phyloP scores from a whole-genome alignment of 1,284 basidiomycete species.

The Megacollybia platyphylla region DNA sequence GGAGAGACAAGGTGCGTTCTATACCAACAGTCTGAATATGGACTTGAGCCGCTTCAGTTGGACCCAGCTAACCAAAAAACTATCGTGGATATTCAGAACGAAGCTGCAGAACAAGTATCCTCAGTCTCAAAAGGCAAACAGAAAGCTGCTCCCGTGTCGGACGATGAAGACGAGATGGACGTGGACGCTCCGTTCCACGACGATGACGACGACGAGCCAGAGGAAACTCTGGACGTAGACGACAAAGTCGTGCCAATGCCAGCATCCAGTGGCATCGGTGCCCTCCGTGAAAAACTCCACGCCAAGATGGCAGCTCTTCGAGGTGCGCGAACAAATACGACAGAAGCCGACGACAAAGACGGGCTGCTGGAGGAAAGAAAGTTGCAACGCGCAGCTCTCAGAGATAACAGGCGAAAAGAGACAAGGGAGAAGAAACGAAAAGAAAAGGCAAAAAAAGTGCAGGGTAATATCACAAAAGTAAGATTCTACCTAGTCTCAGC shows the following conservation, averaged over 20 bases:
- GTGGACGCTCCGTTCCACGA: constrained; percentile 20
- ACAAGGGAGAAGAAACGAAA: constrained; percentile 67
- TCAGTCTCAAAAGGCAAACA: constrained; percentile 28
- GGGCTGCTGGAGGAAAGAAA: constrained; percentile 73
- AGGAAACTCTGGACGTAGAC: constrained; percentile 12
- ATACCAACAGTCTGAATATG: background rate
- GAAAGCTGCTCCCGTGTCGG: constrained; percentile 23
- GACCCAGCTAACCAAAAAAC: constrained; percentile 84
- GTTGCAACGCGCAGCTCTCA: constrained; percentile 62
- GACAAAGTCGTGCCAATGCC: constrained; percentile 53
- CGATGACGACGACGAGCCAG: constrained; percentile 14
- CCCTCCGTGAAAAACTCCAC: constrained; percentile 71
- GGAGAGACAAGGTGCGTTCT: constrained; percentile 63
- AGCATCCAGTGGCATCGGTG: constrained; percentile 48
- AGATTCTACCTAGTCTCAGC: background rate
- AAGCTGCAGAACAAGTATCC: constrained; percentile 21
- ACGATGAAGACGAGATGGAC: constrained; percentile 26
- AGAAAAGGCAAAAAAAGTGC: constrained; percentile 37
- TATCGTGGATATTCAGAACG: constrained; percentile 63
- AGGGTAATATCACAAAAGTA: constrained; percentile 41
- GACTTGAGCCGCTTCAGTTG: constrained; percentile 35
- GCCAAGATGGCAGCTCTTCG: constrained; percentile 65
- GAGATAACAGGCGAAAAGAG: constrained; percentile 74
- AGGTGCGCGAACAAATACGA: constrained; percentile 18
- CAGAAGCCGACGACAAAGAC: constrained; percentile 53